Evolutionary conservation across 805 yeast species (phyloP).

Genomic region (Nakazawaea holstii): DNA sequence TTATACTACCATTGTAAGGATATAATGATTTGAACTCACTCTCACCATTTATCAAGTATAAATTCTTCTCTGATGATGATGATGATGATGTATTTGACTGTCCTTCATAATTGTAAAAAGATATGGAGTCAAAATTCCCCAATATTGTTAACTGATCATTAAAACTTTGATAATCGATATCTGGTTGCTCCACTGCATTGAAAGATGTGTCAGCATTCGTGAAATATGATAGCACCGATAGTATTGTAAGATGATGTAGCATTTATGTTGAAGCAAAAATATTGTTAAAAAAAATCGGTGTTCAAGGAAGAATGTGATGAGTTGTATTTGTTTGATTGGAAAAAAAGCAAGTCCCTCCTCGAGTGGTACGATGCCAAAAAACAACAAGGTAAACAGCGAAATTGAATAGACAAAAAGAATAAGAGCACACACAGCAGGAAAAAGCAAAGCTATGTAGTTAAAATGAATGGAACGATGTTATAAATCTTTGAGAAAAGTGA

Average conservation of each 20-base stretch:
- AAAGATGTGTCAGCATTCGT: neutral
- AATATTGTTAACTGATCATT: constrained; percentile 6
- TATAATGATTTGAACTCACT: constrained; percentile 5
- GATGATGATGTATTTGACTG: neutral
- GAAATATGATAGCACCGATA: neutral
- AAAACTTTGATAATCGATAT: constrained; percentile 4
- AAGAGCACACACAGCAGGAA: too few relatives aligned
- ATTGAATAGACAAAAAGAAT: too few relatives aligned
- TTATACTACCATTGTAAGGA: constrained; percentile 3
- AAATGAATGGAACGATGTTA: too few relatives aligned
- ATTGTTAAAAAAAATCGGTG: too few relatives aligned
- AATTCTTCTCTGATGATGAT: neutral
- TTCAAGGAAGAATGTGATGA: too few relatives aligned
- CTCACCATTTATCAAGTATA: constrained; percentile 2
- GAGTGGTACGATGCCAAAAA: too few relatives aligned
- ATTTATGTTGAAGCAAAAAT: neutral
- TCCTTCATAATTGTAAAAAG: constrained; percentile 9
- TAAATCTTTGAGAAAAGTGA: too few relatives aligned
- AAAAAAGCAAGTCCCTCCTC: too few relatives aligned
- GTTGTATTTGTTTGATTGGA: too few relatives aligned
- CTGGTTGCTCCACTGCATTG: constrained; percentile 1
- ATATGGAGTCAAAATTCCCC: constrained; percentile 8
- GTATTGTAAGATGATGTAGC: neutral
- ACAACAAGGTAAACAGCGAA: too few relatives aligned
- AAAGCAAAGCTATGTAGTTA: too few relatives aligned